phyloP scores from a whole-genome alignment of 1,284 basidiomycete genomes.

The Stygiomarasmius scandens region DNA sequence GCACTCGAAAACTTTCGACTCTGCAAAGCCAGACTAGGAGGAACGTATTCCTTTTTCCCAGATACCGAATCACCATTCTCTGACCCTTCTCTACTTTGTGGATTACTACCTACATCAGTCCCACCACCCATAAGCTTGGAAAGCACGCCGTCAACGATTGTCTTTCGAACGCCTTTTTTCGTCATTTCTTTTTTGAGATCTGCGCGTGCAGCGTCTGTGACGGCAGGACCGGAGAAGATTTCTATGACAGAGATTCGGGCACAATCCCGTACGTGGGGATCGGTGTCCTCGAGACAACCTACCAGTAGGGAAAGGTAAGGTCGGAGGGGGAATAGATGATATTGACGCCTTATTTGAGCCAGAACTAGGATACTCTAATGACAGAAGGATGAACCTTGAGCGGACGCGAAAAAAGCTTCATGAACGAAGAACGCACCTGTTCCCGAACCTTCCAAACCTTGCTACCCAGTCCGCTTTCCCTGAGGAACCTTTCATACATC shows the following conservation, averaged over 20 bases:
- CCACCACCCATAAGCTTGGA: slow-evolving; percentile 56
- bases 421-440: slow-evolving; percentile 56
- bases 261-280: slow-evolving; percentile 86
- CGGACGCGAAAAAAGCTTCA: background rate
- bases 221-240: slow-evolving; percentile 81
- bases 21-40: slow-evolving; percentile 70
- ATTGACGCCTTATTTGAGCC: slow-evolving; percentile 65
- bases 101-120: slow-evolving; percentile 38
- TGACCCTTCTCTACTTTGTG: slow-evolving; percentile 56
- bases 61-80: slow-evolving; percentile 55
- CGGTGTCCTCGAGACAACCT: slow-evolving; percentile 86
- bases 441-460: slow-evolving; percentile 84
- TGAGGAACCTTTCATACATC: slow-evolving; percentile 77
- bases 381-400: background rate
- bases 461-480: slow-evolving; percentile 73
- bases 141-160: slow-evolving; percentile 75
- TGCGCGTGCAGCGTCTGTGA: slow-evolving; percentile 83
- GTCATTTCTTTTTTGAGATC: slow-evolving; percentile 93
- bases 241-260: slow-evolving; percentile 81
- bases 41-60: slow-evolving; percentile 63
- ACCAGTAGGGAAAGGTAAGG: slow-evolving; percentile 84
- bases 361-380: slow-evolving; percentile 64
- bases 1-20: slow-evolving; percentile 48
- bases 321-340: slow-evolving; percentile 80
- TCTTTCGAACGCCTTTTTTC: slow-evolving; percentile 84